Base-by-base conservation (phyloP, 176 grass and related monocot species). In the bread wheat (Triticum aestivum) region DNA sequence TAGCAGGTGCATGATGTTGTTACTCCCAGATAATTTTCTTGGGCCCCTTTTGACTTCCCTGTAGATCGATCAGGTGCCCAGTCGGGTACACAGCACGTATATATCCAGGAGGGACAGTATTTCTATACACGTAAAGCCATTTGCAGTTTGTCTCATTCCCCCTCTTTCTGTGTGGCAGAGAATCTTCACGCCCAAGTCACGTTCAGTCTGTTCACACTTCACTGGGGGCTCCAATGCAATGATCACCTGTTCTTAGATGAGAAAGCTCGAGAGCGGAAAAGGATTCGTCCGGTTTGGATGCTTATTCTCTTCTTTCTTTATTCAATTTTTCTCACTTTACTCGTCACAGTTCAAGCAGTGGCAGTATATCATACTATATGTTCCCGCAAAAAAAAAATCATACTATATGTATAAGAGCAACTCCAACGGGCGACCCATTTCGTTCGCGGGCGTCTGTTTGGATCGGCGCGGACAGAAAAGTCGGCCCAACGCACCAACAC, bases 181-280 rank as follows among this genome's bases (percentile, higher is more conserved):
- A 90, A 87, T 90, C 79, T 87, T 83, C 56, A 21, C n/a, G 4
- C 56, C 52, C 34, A 87, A 87, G 66, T 74, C 34, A 4, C 33
- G 2, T 33, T 58, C 66, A 11, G 4, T 6, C 7, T 4, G 80
- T 90, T 90, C 84, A 87, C 80, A 87, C 79, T 4, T 73, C 65
- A 69, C 62, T 65, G 21, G 63, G 51, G 77, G 71, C 64, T 72
- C 78, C 42, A 44, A 14, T 64, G 42, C 42, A 44, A 71, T 86
- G 79, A 86, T 83, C 54, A 41, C n/a, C 38, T 77, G 35, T 24
- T 49, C 64, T 42, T 77, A 85, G 47, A 51, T 82, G 9, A 86
- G 13, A 69, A 80, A 37, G 12, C 12, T 41, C 9, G 11, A 23
- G 34, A 67, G 32, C 32, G 38, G 0, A 38, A 5, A 35, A 15